Percentiles rank a stretch among this genome's conserved stretches.
phyloP scores from a whole-genome alignment of 2,329 filamentous ascomycete genomes.

The Shiraia sp. region DNA sequence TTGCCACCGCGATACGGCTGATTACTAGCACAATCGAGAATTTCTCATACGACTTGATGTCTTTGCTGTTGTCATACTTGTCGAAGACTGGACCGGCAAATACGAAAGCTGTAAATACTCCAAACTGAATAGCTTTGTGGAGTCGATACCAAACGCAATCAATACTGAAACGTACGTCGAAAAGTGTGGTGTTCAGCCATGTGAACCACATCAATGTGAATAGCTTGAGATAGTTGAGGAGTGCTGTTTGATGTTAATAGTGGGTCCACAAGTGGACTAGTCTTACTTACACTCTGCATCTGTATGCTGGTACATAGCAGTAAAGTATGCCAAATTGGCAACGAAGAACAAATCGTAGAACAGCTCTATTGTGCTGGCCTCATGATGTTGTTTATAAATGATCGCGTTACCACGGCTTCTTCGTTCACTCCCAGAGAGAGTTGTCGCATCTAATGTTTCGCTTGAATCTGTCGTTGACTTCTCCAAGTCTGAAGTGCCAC shows the following conservation, averaged over 20 bases:
- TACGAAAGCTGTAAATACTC: constrained; percentile 67
- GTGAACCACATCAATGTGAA: constrained; percentile 67
- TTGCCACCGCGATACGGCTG: constrained; percentile 16
- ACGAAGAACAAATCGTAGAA: constrained; percentile 67
- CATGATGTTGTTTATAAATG: constrained; percentile 37
- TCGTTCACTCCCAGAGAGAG: constrained; percentile 15
- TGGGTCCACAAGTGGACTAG: neutral
- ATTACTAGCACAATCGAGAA: constrained; percentile 25
- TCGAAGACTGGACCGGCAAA: constrained; percentile 56
- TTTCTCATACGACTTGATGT: constrained; percentile 15
- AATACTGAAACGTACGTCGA: constrained; percentile 67
- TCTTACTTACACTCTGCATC: constrained; percentile 41
- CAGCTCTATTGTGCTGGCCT: constrained; percentile 59
- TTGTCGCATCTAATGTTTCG: constrained; percentile 11
- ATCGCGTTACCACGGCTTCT: constrained; percentile 26
- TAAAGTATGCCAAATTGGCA: constrained; percentile 67
- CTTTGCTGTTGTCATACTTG: constrained; percentile 21
- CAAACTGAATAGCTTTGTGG: constrained; percentile 64
- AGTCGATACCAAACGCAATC: constrained; percentile 66
- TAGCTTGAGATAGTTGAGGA: constrained; percentile 55
- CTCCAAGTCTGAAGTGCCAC: constrained; percentile 14
- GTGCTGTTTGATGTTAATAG: constrained; percentile 12
- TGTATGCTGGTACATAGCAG: constrained; percentile 59
- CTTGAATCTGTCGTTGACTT: constrained; percentile 11
- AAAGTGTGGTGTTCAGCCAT: constrained; percentile 66